Percentiles rank a stretch among this genome's conserved stretches.
These are phyloP conservation scores for Fusarium chaquense DNA, from an alignment of 2,329 filamentous ascomycete species.

Conservation along the genomic window DNA sequence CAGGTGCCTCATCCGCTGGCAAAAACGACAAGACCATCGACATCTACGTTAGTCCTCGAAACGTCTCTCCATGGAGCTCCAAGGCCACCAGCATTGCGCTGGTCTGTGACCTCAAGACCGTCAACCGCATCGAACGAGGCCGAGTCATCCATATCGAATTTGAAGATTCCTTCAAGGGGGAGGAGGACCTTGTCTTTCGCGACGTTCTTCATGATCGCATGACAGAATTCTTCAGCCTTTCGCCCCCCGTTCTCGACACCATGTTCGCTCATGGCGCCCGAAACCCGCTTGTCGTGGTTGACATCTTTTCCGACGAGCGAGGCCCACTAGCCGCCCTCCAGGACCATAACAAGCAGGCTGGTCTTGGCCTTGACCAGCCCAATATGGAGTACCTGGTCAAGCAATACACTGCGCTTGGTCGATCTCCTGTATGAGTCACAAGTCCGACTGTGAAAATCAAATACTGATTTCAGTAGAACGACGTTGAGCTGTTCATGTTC, in stretches of 20 bases:
- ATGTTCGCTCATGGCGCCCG: constrained; percentile 82
- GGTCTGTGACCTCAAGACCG: constrained; percentile 83
- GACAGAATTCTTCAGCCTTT: constrained; percentile 83
- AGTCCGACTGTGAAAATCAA: constrained; percentile 26
- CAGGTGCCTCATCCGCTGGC: constrained; percentile 45
- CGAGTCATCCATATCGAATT: constrained; percentile 78
- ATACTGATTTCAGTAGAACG: constrained; percentile 59
- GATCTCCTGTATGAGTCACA: constrained; percentile 64
- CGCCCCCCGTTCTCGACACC: constrained; percentile 74
- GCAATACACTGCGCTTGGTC: constrained; percentile 58
- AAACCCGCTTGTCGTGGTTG: constrained; percentile 77
- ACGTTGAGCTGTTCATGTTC: constrained; percentile 99
- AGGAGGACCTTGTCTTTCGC: constrained; percentile 66
- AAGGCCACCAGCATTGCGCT: constrained; percentile 94
- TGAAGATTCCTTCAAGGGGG: constrained; percentile 59
- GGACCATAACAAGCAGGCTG: constrained; percentile 85
- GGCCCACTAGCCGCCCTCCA: constrained; percentile 79
- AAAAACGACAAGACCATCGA: constrained; percentile 62
- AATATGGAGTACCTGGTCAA: constrained; percentile 97
- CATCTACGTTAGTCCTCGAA: constrained; percentile 82
- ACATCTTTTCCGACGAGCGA: constrained; percentile 74
- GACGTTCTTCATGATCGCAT: constrained; percentile 92
- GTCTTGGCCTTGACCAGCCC: constrained; percentile 85
- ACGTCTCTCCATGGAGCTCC: constrained; percentile 97
- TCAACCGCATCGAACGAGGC: constrained; percentile 87